A percentile compares a stretch with the other conserved stretches of the same genome.
Conservation (phyloP, 352 stramenopile species). For the Aphanomyces euteiches region DNA sequence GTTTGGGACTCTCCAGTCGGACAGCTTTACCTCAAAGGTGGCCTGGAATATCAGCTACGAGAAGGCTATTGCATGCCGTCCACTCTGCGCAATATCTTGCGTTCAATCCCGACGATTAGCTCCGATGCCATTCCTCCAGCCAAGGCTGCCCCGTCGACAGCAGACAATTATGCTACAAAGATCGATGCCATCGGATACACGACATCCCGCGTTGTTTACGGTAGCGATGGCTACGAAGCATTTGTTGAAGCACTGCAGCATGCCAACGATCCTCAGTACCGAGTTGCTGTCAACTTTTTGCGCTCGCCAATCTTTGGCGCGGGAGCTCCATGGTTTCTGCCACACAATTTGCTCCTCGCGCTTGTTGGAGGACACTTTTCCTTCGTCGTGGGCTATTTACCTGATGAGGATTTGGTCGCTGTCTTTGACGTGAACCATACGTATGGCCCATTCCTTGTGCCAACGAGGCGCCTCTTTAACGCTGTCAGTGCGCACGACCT, state of each 20-base stretch:
- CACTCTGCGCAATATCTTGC: slow-evolving; percentile 21
- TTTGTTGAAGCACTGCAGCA: neutral
- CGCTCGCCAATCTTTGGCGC: slow-evolving; percentile 28
- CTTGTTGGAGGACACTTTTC: slow-evolving; percentile 26
- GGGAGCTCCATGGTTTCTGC: neutral
- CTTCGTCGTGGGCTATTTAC: slow-evolving; percentile 17
- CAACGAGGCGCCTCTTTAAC: slow-evolving; percentile 14
- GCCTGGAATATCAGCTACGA: slow-evolving; percentile 20
- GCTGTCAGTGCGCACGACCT: slow-evolving; percentile 24
- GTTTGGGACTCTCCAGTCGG: slow-evolving; percentile 14
- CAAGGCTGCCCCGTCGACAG: neutral
- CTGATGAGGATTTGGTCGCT: slow-evolving; percentile 23
- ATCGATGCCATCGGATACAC: slow-evolving; percentile 7
- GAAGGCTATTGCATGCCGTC: slow-evolving; percentile 27
- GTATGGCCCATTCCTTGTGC: slow-evolving; percentile 26
- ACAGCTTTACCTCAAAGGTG: slow-evolving; percentile 14
- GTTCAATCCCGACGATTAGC: neutral
- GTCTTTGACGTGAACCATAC: slow-evolving; percentile 30
- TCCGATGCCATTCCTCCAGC: slow-evolving; percentile 4
- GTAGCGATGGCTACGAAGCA: slow-evolving; percentile 21
- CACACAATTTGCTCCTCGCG: slow-evolving; percentile 22
- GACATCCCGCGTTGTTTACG: neutral
- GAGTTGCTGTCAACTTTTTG: slow-evolving; percentile 27
- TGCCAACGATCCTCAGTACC: slow-evolving; percentile 25
- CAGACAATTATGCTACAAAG: neutral